Conservation (phyloP, 106 monocot genomes). For the Platanthera zijinensis region DNA sequence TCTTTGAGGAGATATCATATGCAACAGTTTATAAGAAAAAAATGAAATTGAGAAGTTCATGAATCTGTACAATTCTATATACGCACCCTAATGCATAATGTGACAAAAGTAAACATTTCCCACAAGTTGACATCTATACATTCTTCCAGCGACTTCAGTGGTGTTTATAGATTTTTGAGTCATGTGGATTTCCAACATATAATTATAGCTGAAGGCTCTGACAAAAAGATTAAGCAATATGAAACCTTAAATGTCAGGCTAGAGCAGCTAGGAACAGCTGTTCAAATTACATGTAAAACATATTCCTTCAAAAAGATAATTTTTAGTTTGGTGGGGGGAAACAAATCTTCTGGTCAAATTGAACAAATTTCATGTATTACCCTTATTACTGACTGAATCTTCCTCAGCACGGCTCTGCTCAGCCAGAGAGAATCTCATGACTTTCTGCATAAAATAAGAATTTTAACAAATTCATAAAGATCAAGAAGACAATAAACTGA, state of each 20-base stretch:
- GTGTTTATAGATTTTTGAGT: no score
- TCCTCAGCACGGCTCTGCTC: background rate
- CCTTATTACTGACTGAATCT: background rate
- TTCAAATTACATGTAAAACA: background rate
- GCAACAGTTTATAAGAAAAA: no score
- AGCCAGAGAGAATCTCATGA: constrained; percentile 7
- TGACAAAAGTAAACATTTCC: no score
- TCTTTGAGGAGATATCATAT: no score
- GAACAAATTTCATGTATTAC: background rate
- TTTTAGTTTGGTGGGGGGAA: no score
- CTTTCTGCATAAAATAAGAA: constrained; percentile 3
- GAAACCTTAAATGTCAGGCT: background rate
- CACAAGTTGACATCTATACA: no score
- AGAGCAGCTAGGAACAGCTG: background rate
- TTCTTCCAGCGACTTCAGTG: no score
- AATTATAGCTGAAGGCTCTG: background rate
- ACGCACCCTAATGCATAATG: no score
- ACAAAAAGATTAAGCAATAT: background rate
- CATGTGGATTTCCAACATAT: background rate
- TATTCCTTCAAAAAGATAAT: background rate
- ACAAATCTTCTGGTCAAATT: no score
- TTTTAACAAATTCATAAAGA: background rate
- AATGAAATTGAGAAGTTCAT: no score
- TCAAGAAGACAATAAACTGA: background rate
- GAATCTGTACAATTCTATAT: no score